phyloP scores from a whole-genome alignment of 1,139 yeast species.

The Kodamaea sp. region DNA sequence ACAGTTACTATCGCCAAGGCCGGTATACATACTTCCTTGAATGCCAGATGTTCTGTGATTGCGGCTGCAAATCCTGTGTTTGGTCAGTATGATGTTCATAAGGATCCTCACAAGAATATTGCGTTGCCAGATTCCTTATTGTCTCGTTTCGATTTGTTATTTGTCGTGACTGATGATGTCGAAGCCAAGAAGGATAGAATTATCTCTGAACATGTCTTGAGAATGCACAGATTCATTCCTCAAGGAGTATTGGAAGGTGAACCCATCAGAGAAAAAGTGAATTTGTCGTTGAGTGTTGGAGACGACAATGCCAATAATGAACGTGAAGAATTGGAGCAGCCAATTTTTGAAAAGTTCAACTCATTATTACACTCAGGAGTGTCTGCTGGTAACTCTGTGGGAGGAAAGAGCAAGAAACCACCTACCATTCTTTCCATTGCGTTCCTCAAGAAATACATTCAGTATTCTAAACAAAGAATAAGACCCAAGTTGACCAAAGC shows the following conservation, averaged over 20 bases:
- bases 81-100: conserved; percentile 95
- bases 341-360: conserved; percentile 80
- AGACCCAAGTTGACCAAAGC: conserved; percentile 76
- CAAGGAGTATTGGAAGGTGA: conserved; percentile 93
- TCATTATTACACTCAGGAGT: conserved; percentile 85
- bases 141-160: conserved; percentile 94
- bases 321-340: conserved; percentile 52
- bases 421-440: conserved; percentile 77
- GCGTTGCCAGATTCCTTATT: conserved; percentile 95
- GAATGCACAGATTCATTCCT: conserved; percentile 90
- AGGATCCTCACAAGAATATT: conserved; percentile 95
- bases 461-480: conserved; percentile 88
- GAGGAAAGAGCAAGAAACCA: conserved; percentile 35
- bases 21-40: conserved; percentile 94
- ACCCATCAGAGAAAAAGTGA: conserved; percentile 79
- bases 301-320: conserved; percentile 50
- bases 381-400: conserved; percentile 25
- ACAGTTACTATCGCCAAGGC: conserved; percentile 98
- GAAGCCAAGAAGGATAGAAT: conserved; percentile 81
- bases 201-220: conserved; percentile 90
- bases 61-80: conserved; percentile 99
- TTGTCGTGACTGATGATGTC: conserved; percentile 95
- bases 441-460: conserved; percentile 87
- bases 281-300: conserved; percentile 79
- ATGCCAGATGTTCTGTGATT: conserved; percentile 95